These are phyloP conservation scores for Hyaloperonospora arabidopsidis DNA, from an alignment of 352 stramenopile genomes.

Conservation along the genomic window DNA sequence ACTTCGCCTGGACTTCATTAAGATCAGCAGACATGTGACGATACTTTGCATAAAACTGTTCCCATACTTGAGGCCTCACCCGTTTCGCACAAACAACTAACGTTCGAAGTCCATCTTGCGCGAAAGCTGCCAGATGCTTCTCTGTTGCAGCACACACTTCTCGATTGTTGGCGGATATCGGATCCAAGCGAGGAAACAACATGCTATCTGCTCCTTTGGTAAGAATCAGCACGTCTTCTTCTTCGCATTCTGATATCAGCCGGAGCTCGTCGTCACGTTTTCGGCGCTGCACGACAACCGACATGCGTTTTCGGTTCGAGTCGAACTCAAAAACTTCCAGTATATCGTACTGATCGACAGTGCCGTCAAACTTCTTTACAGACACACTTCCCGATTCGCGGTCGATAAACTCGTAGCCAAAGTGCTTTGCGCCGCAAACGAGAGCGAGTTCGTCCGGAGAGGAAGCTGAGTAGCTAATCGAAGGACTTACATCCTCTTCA, in stretches of 20 bases:
- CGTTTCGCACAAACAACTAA: conserved; percentile 74
- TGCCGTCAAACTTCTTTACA: conserved; percentile 50
- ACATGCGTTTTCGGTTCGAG: conserved; percentile 83
- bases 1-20: conserved; percentile 63
- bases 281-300: conserved; percentile 66
- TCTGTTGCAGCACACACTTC: conserved; percentile 40
- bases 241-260: conserved; percentile 53
- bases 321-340: conserved; percentile 93
- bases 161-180: conserved; percentile 32
- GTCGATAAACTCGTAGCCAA: conserved; percentile 75
- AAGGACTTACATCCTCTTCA: conserved; percentile 19
- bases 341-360: conserved; percentile 78
- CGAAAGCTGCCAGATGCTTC: conserved; percentile 75
- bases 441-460: conserved; percentile 83
- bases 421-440: conserved; percentile 80
- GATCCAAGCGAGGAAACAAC: conserved; percentile 70
- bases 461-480: conserved; percentile 81
- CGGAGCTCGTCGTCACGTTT: conserved; percentile 68
- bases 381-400: conserved; percentile 63
- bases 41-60: conserved; percentile 62
- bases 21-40: conserved; percentile 51
- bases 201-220: conserved; percentile 80
- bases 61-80: conserved; percentile 50
- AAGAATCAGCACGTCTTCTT: conserved; percentile 69
- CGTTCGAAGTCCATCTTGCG: conserved; percentile 81